Base-by-base conservation (phyloP, 2,329 filamentous ascomycete genomes). In the Sphaerulina musiva region DNA sequence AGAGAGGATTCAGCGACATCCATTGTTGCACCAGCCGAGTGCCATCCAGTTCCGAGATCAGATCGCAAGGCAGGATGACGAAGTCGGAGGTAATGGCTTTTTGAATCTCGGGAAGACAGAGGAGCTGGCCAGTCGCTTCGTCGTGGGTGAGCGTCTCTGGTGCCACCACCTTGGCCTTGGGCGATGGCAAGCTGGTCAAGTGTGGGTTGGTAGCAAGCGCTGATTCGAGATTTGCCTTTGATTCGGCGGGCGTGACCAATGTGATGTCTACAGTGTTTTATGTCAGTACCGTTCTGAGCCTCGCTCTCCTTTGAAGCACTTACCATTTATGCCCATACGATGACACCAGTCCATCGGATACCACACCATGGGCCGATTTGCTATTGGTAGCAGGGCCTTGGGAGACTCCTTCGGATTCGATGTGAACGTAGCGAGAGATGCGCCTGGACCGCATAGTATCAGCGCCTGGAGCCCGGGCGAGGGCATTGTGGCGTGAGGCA, bases 321-420 rank as follows among this genome's bases (percentile, higher is more conserved):
- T 43, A 87, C 86, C 78, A 66, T 84, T 87, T 61, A 91, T 82
- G 62, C 88, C 87, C 70, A 86, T 87, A 38, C 87, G 82, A 67
- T 89, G 87, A 72, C 87, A 92, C 74, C 89, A 92, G 65, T 92
- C 87, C 40, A 93, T 80, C 5, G 88, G 85, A 69, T 93, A 93
- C 86, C 89, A 92, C 44, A 93, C 85, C 88, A 93, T 93, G 1
- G 88, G 88, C 62, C 88, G 75, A 69, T 93, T 93, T 36, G 88
- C 88, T 56, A 93, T 86, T 5, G 88, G 88, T 6, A 93, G 74
- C 20, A 93, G 79, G 8, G 88, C 87, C 72, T 93, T 93, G 8
- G 88, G 87, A 57, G 87, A 84, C 67, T 91, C 85, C 72, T 86
- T 83, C 4, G 87, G 85, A 58, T 85, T 88, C 2, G 86, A 84